A percentile compares a stretch with the other conserved stretches of the same genome.
phyloP scores from a whole-genome alignment of 106 monocot genomes.

The Xerophyta viscosa region DNA sequence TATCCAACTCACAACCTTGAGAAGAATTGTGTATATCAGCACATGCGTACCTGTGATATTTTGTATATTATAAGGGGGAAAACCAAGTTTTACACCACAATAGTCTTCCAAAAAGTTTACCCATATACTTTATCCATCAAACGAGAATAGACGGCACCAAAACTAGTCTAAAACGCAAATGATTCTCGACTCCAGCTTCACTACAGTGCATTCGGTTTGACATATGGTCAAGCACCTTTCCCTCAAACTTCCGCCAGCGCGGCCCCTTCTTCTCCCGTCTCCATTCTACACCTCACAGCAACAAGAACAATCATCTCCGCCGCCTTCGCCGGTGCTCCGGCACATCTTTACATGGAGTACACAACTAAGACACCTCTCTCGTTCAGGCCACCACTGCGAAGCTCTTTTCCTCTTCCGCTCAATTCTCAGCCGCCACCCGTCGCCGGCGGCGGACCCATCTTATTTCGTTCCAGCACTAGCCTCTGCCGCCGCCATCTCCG shows the following conservation, averaged over 20 bases:
- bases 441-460: slow-evolving; percentile 20
- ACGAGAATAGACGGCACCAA: too few relatives aligned
- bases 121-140: too few relatives aligned
- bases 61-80: too few relatives aligned
- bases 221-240: neutral
- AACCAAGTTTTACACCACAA: too few relatives aligned
- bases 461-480: slow-evolving; percentile 30
- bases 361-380: slow-evolving; percentile 18
- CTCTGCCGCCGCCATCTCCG: slow-evolving; percentile 37
- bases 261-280: neutral
- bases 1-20: too few relatives aligned
- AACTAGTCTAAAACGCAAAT: too few relatives aligned
- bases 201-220: too few relatives aligned
- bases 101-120: too few relatives aligned
- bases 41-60: too few relatives aligned
- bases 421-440: slow-evolving; percentile 15
- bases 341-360: slow-evolving; percentile 8
- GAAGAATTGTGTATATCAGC: too few relatives aligned
- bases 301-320: neutral
- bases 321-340: too few relatives aligned
- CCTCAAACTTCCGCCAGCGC: neutral
- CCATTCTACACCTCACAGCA: neutral
- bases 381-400: slow-evolving; percentile 12
- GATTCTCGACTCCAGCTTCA: too few relatives aligned
- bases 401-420: slow-evolving; percentile 19